Evolutionary conservation across 1,139 yeast species (phyloP), one percentile per base, ranked within the genome.

Genomic region (Blastobotrys buckinghamii): DNA sequence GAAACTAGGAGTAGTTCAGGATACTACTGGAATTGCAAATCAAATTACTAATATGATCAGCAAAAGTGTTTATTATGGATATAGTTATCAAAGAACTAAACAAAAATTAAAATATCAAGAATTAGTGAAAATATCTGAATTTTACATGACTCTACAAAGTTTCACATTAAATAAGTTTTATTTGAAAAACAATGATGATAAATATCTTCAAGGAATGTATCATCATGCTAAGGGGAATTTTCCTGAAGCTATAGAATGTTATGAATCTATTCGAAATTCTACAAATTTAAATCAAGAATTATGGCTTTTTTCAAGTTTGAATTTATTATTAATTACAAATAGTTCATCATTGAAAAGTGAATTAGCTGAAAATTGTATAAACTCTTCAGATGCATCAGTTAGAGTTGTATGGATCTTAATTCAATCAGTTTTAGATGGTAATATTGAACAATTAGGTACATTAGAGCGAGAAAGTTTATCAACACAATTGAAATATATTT

Each of bases 231-330:
- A 35, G 6, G 49, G 49, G 6, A 13, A 35, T 2, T 6, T 13
- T 8, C 7, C 27, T 32, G 19, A 41, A 24, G 51, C 51, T 1
- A 16, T 13, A 5, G 29, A 41, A 16, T 30, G 15, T 17, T 48
- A 43, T 34, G 15, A 20, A 8, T 22, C 12, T 20, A 27, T 43
- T 4, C 40, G 46, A 6, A 3, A 22, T 2, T 32, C 19, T 13
- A 38, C 41, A 12, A n/a, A 15, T 8, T 20, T 17, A 27, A 26
- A 36, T 15, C n/a, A 26, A 17, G 51, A 48, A 12, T 33, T 44
- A 27, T 45, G 42, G 17, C 33, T 45, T 3, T 9, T 42, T 33
- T 36, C 48, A 6, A 17, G 45, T 13, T 10, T 44, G 2, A 48
- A 48, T 26, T 13, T 36, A 32, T 16, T 48, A 17, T 26, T 44